Conservation (phyloP, 2,329 filamentous ascomycete species). For the Aspergillus cejpii region DNA sequence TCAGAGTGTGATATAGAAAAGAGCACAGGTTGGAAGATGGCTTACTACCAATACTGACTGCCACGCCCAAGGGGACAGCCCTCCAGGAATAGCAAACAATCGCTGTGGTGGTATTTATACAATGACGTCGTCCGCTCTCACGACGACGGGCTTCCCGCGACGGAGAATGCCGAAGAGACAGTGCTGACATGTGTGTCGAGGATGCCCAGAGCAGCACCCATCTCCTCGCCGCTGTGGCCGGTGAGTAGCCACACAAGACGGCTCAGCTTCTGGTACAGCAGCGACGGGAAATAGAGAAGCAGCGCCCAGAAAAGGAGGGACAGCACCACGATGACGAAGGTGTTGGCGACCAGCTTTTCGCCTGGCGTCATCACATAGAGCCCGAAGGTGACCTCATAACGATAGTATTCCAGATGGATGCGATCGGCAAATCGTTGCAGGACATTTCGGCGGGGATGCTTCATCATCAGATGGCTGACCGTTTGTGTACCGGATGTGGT, state of each 20-base stretch:
- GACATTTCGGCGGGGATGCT: slow-evolving; percentile 19
- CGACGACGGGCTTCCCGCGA: slow-evolving; percentile 9
- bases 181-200: slow-evolving; percentile 20
- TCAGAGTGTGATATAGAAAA: background rate
- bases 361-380: slow-evolving; percentile 40
- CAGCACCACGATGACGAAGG: slow-evolving; percentile 33
- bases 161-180: slow-evolving; percentile 13
- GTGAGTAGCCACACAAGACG: slow-evolving; percentile 36
- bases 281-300: slow-evolving; percentile 33
- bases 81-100: slow-evolving; percentile 1
- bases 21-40: background rate
- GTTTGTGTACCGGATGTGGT: slow-evolving; percentile 8
- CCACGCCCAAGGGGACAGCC: slow-evolving; percentile 6
- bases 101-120: slow-evolving; percentile 5
- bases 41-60: slow-evolving; percentile 6
- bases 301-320: slow-evolving; percentile 34
- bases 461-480: slow-evolving; percentile 9
- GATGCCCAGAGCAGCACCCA: slow-evolving; percentile 24
- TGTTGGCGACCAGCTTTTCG: slow-evolving; percentile 41
- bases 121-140: background rate
- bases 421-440: slow-evolving; percentile 29
- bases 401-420: slow-evolving; percentile 40
- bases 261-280: slow-evolving; percentile 34
- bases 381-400: slow-evolving; percentile 44
- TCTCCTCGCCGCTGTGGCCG: slow-evolving; percentile 28